phyloP scores from a whole-genome alignment of 805 yeast species.

The Priceomyces medius region DNA sequence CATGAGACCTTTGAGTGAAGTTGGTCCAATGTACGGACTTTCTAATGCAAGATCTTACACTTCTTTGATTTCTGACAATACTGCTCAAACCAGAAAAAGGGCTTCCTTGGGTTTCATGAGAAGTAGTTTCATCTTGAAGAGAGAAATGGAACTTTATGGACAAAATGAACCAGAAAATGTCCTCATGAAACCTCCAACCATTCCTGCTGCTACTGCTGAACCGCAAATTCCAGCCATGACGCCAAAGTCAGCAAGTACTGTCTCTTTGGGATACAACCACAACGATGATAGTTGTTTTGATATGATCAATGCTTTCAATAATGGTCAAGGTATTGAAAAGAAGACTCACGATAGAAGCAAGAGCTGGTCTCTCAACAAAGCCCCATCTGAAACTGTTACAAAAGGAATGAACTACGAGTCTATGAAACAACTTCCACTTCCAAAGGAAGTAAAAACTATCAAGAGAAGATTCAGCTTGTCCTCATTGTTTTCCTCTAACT shows the following conservation, averaged over 20 bases:
- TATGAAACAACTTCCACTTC: neutral
- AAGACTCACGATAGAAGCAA: slow-evolving; percentile 3
- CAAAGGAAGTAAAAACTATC: neutral
- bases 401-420: neutral
- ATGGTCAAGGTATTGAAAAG: neutral
- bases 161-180: slow-evolving; percentile 33
- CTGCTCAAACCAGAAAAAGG: slow-evolving; percentile 17
- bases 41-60: slow-evolving; percentile 11
- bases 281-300: slow-evolving; percentile 25
- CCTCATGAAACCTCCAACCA: slow-evolving; percentile 18
- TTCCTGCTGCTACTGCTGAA: slow-evolving; percentile 18
- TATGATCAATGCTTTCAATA: slow-evolving; percentile 20
- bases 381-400: neutral
- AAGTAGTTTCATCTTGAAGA: slow-evolving; percentile 40
- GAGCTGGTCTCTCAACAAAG: neutral
- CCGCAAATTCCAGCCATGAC: slow-evolving; percentile 1
- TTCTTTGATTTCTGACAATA: slow-evolving; percentile 8
- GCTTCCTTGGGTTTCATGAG: slow-evolving; percentile 47
- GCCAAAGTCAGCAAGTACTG: neutral
- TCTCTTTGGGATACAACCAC: slow-evolving; percentile 10
- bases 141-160: slow-evolving; percentile 37
- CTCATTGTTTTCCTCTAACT: slow-evolving; percentile 6
- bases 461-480: slow-evolving; percentile 8
- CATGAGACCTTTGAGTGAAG: slow-evolving; percentile 16
- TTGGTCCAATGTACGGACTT: slow-evolving; percentile 1